These are phyloP conservation scores for Intubia oerlemansii DNA, from an alignment of 2,329 filamentous ascomycete genomes.

Conservation along the genomic window DNA sequence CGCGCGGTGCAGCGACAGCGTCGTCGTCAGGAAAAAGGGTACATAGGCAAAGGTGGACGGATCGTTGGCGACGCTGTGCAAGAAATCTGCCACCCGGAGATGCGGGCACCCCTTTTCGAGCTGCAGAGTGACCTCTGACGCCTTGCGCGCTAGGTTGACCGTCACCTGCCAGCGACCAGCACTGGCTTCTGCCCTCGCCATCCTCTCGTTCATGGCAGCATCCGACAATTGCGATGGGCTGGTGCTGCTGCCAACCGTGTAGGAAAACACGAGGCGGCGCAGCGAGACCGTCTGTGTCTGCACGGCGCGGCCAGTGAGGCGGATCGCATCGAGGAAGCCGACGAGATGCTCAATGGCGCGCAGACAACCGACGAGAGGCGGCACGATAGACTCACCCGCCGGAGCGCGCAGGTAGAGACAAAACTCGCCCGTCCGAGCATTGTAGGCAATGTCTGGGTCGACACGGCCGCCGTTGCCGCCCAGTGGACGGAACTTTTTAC, in stretches of 20 bases:
- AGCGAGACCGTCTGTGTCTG: conserved; percentile 38
- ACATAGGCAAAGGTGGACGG: conserved; percentile 27
- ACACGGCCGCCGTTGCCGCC: conserved; percentile 17
- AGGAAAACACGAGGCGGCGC: conserved; percentile 45
- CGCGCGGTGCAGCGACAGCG: conserved; percentile 41
- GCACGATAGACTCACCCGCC: conserved; percentile 36
- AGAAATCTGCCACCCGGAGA: conserved; percentile 34
- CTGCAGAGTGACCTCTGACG: conserved; percentile 30
- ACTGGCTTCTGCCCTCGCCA: background rate
- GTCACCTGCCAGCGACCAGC: conserved; percentile 24
- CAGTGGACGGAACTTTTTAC: conserved; percentile 31
- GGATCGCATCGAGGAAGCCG: conserved; percentile 44
- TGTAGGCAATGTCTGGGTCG: conserved; percentile 44
- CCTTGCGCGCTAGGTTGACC: conserved; percentile 33
- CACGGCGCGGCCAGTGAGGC: conserved; percentile 30
- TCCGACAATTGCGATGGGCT: conserved; percentile 2
- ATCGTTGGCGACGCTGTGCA: conserved; percentile 36
- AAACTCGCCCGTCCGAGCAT: conserved; percentile 14
- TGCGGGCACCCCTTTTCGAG: conserved; percentile 47
- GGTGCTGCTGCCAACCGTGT: conserved; percentile 17
- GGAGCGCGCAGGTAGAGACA: conserved; percentile 33
- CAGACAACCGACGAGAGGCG: conserved; percentile 35
- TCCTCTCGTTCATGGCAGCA: background rate
- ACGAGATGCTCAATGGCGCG: conserved; percentile 50
- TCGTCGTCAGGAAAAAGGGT: conserved; percentile 32